Evolutionary conservation across 2,329 filamentous ascomycete species (phyloP), one percentile per base, ranked within the genome.

Genomic region (Sporothrix schenckii): DNA sequence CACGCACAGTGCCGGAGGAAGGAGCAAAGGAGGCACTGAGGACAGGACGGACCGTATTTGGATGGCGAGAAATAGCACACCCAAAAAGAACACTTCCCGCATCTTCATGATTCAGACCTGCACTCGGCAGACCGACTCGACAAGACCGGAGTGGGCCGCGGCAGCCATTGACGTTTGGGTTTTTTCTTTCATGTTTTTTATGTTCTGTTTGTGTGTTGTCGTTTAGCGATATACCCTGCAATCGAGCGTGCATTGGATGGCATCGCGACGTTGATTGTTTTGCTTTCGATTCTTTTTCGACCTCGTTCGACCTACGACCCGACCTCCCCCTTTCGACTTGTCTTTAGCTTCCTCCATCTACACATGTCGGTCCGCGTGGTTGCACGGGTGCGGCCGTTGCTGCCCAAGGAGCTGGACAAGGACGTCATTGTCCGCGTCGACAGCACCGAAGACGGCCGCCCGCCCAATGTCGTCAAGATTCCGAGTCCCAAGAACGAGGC

Each of bases 401-500:
- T 97, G 73, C 90, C 92, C 76, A 89, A 91, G 74, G 95, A 98
- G 83, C 84, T 91, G 71, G 92, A 95, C 77, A 91, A 91, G 80
- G 94, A 98, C 82, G 87, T 92, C 72, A 97, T 98, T 75, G 90
- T 98, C 74, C 84, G 82, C 65, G 86, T 89, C 10, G 89, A 89
- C 63, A 87, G 85, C 72, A 86, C 84, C 70, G 86, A 89, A 67
- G 82, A 87, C 61, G 86, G 86, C 74, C 86, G 85, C 74, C 85
- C 88, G 24, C 88, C 86, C 73, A 89, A 85, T 34, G 82, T 96
- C 41, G 89, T 98, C 77, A 91, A 91, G 79, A 96, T 98, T 76
- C 94, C 94, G 3, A 97, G 93, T 78, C 94, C 94, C 0, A 97
- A 95, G 83, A 97, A 97, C 77, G 92, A 92, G 74, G 84, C 87